Evolutionary conservation across 1,284 basidiomycete genomes (phyloP).

Genomic region (Chalciporus sp.): DNA sequence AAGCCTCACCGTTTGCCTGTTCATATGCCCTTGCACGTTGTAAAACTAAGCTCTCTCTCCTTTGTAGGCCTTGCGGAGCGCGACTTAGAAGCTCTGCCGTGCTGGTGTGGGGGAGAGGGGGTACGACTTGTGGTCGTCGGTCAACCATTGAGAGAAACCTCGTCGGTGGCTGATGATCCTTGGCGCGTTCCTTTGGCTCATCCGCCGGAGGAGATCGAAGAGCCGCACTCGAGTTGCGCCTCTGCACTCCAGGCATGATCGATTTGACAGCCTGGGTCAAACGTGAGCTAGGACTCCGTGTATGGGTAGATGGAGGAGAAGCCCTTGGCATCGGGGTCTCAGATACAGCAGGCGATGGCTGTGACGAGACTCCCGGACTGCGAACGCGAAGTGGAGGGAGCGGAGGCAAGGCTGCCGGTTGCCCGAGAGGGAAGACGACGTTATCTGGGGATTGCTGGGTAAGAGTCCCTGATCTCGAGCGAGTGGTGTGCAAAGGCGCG

Average conservation of each 20-base stretch:
- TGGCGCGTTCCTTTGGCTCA: constrained; percentile 11
- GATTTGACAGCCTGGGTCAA: constrained; percentile 28
- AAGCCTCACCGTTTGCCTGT: constrained; percentile 23
- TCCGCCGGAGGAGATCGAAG: constrained; percentile 1
- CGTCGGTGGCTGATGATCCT: constrained; percentile 5
- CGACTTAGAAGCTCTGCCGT: constrained; percentile 23
- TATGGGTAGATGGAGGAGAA: constrained; percentile 7
- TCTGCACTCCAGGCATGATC: constrained; percentile 19
- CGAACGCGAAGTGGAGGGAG: constrained; percentile 24
- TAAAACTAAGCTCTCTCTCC: constrained; percentile 51
- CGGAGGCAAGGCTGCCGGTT: constrained; percentile 10
- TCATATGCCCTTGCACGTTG: constrained; percentile 49
- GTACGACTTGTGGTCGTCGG: constrained; percentile 6
- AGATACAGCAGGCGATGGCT: constrained; percentile 16
- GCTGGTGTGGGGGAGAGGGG: constrained; percentile 1
- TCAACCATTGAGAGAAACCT: constrained; percentile 21
- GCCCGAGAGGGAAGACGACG: constrained; percentile 10
- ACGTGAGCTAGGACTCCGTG: constrained; percentile 20
- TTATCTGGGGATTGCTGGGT: constrained; percentile 6
- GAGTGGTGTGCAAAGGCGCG: background rate
- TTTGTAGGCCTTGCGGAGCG: constrained; percentile 19
- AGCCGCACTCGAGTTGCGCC: constrained; percentile 11
- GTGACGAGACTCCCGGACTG: constrained; percentile 14
- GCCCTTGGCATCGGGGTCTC: constrained; percentile 16
- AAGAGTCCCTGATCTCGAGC: constrained; percentile 3